phyloP scores from a whole-genome alignment of 1,284 basidiomycete genomes.

The Malassezia arunalokei region DNA sequence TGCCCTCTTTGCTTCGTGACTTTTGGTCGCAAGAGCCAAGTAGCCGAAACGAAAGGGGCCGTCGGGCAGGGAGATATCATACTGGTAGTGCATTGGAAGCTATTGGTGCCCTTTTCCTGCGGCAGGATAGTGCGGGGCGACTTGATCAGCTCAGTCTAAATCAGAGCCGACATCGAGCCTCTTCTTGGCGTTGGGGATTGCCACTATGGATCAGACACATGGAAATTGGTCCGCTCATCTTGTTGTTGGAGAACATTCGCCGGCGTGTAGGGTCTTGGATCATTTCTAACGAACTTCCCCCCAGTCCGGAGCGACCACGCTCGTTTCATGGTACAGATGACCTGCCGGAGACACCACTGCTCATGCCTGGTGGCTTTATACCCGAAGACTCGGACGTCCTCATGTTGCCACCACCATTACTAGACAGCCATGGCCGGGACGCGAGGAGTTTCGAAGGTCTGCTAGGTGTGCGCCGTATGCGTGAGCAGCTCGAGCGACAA shows the following conservation, averaged over 20 bases:
- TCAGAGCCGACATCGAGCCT: background rate
- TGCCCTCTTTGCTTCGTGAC: background rate
- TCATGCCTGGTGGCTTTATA: slow-evolving; percentile 40
- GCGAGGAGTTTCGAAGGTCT: slow-evolving; percentile 31
- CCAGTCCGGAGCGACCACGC: background rate
- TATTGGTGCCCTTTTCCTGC: slow-evolving; percentile 32
- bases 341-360: slow-evolving; percentile 35
- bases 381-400: slow-evolving; percentile 31
- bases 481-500: slow-evolving; percentile 28
- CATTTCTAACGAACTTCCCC: background rate
- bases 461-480: slow-evolving; percentile 34
- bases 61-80: slow-evolving; percentile 1
- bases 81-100: slow-evolving; percentile 42
- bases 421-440: slow-evolving; percentile 34
- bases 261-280: background rate
- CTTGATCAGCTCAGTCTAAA: slow-evolving; percentile 26
- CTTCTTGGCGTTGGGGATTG: background rate
- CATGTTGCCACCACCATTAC: slow-evolving; percentile 37
- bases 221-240: background rate
- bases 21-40: background rate
- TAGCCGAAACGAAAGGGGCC: background rate
- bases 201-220: slow-evolving; percentile 1
- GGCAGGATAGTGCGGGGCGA: slow-evolving; percentile 27
- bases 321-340: slow-evolving; percentile 9
- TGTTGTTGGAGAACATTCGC: background rate